Conservation (phyloP, 208 protist species). For the Blechomonas ayalai region DNA sequence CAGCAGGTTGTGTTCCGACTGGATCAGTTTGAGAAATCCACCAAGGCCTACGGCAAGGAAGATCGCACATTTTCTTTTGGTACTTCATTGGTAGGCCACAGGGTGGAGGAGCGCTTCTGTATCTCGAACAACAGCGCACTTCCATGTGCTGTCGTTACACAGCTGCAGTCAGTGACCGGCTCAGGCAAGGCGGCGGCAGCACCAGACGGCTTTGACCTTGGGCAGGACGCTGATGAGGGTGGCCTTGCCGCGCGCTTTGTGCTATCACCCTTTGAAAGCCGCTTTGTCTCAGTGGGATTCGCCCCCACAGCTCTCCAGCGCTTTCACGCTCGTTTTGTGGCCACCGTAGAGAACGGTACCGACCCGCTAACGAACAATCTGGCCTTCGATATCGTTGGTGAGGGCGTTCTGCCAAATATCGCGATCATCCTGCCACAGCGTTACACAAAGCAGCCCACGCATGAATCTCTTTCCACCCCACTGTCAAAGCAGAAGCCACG, state of each 20-base stretch:
- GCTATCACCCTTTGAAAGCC: slow-evolving; percentile 94
- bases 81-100: slow-evolving; percentile 72
- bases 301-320: slow-evolving; percentile 65
- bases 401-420: slow-evolving; percentile 91
- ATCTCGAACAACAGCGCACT: slow-evolving; percentile 94
- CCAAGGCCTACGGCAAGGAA: slow-evolving; percentile 85
- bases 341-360: slow-evolving; percentile 78
- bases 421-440: slow-evolving; percentile 51
- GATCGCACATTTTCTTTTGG: slow-evolving; percentile 92
- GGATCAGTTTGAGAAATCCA: slow-evolving; percentile 45
- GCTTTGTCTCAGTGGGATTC: slow-evolving; percentile 92
- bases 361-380: slow-evolving; percentile 63
- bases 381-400: slow-evolving; percentile 86
- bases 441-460: too few species aligned
- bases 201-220: slow-evolving; percentile 57
- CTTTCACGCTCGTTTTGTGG: slow-evolving; percentile 87
- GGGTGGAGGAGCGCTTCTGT: slow-evolving; percentile 89
- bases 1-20: slow-evolving; percentile 89
- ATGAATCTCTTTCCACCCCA: too few species aligned
- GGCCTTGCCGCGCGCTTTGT: slow-evolving; percentile 18
- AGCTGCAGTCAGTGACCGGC: slow-evolving; percentile 22
- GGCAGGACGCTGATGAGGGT: slow-evolving; percentile 17
- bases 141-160: slow-evolving; percentile 76
- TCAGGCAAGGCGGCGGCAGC: slow-evolving; percentile 7
- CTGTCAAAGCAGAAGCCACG: too few species aligned